phyloP scores from a whole-genome alignment of 257 asterid genomes.

The Eustoma russellianum region DNA sequence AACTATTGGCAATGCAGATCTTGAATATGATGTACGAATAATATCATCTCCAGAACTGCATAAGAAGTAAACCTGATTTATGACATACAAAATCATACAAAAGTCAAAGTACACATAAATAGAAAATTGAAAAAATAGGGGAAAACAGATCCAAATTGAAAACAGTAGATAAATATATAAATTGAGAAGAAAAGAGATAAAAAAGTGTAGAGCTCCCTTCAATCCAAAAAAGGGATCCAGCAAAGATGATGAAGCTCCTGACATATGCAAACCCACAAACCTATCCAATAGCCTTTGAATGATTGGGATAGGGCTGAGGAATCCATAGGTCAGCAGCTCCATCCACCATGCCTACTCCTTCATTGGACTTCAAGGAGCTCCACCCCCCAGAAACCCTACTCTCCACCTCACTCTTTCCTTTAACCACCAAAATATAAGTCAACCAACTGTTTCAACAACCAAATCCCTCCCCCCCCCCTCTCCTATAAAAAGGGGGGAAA shows the following conservation, averaged over 20 bases:
- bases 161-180: neutral
- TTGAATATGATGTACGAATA: no score
- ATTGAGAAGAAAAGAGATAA: neutral
- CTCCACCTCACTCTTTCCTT: conserved; percentile 7
- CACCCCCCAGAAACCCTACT: conserved; percentile 34
- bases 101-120: neutral
- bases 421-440: neutral
- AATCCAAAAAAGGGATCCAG: conserved; percentile 72
- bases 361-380: conserved; percentile 97
- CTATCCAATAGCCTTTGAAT: conserved; percentile 24
- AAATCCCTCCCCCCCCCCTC: neutral
- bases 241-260: conserved; percentile 60
- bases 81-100: neutral
- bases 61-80: neutral
- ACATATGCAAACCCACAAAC: conserved; percentile 75
- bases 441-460: neutral
- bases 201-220: conserved; percentile 87
- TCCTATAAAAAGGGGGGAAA: neutral
- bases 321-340: conserved; percentile 81
- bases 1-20: no score
- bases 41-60: conserved; percentile 16
- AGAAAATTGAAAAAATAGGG: conserved; percentile 3
- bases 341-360: conserved; percentile 56
- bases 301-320: conserved; percentile 57
- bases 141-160: neutral